These are phyloP conservation scores for Myotisia sp. DNA, from an alignment of 2,329 filamentous ascomycete species.

Conservation along the genomic window DNA sequence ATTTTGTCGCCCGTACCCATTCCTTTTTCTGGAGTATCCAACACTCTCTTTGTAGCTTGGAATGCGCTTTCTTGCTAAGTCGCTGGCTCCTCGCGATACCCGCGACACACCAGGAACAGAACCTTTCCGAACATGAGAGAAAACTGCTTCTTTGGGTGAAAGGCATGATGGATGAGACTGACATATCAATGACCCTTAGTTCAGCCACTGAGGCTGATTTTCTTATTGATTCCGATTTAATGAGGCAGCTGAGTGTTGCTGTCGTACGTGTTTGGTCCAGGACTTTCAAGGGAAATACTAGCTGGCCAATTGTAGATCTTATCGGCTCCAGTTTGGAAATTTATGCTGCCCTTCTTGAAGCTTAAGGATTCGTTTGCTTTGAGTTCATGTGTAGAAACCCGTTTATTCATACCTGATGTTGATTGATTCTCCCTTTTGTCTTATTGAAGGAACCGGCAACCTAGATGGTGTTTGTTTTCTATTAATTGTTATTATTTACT, in stretches of 20 bases:
- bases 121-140: conserved; percentile 33
- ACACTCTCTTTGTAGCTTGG: conserved; percentile 40
- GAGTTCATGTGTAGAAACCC: too few species aligned
- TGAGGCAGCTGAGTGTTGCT: conserved; percentile 34
- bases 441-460: too few species aligned
- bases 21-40: conserved; percentile 44
- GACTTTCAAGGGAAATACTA: conserved; percentile 35
- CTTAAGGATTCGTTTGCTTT: too few species aligned
- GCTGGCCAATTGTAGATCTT: conserved; percentile 35
- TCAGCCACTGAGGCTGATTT: conserved; percentile 30
- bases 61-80: conserved; percentile 38
- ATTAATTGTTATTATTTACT: too few species aligned
- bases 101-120: conserved; percentile 28
- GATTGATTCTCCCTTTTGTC: too few species aligned
- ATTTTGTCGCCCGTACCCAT: conserved; percentile 39
- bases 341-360: conserved; percentile 33
- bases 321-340: conserved; percentile 34
- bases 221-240: conserved; percentile 29
- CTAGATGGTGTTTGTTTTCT: too few species aligned
- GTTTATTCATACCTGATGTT: too few species aligned
- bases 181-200: conserved; percentile 29
- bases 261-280: conserved; percentile 35
- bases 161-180: conserved; percentile 37
- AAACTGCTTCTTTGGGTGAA: conserved; percentile 36
- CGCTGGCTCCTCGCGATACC: conserved; percentile 35